Evolutionary conservation across 805 yeast genomes (phyloP), one percentile per base, ranked within the genome.

Genomic region (Debaryomyces castellii): DNA sequence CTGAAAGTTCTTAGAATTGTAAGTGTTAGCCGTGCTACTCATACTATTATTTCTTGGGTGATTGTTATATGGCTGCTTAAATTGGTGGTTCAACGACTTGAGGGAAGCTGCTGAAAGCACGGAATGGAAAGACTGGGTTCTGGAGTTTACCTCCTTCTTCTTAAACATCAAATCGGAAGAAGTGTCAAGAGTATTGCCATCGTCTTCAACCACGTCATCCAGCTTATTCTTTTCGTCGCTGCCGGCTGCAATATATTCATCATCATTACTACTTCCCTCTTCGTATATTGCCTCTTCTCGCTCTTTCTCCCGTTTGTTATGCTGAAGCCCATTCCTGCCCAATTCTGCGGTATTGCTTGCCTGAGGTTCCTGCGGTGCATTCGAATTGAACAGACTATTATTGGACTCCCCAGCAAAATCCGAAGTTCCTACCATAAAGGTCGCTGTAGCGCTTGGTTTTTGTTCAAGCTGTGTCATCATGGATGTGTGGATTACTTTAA

Each of bases 101-200:
- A 72, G 57, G 4, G 76, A 71, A 3, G 75, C 77, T 5, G 74
- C 65, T 27, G 75, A 70, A 34, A 73, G 62, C 21, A 73, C 77
- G 35, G 71, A 65, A 50, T 73, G 77, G 49, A 71, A 67, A 41
- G 73, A 69, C 52, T 71, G 76, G 1, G 76, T 66, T 28, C 77
- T 58, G 12, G 67, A 57, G 33, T 54, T 58, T 22, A 70, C 62
- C 45, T 68, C 69, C 46, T 69, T 67, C 58, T 72, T 73, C 44
- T 66, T 66, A 59, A 73, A 73, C 43, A 52, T 50, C 35, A 67
- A 51, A 28, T 56, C 59, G 2, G 56, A 41, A 1, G 52, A 43
- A n/a, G 38, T 40, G 39, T 48, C 54, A 12, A 43, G n/a, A n/a
- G n/a, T 46, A 38, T 44, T 53, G n/a, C 46, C 43, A 9, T 46